Conservation (phyloP, 345 rosid genomes). For the Firmiana major region DNA sequence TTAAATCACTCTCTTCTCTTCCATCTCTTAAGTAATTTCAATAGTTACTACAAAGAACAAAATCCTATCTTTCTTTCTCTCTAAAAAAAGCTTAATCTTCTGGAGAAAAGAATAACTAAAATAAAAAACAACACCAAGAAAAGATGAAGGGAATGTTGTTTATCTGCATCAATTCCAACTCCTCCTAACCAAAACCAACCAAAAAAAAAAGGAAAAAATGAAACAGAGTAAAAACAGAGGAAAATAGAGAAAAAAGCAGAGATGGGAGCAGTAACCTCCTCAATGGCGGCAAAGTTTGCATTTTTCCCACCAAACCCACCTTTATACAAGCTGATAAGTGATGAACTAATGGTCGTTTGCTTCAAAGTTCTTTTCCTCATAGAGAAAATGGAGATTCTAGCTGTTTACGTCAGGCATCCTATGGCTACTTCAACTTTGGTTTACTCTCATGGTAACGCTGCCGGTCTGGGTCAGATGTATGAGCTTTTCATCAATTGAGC, state of each 20-base stretch:
- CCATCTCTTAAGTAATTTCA: too few species aligned
- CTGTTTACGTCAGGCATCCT: conserved; percentile 74
- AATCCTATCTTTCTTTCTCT: background rate
- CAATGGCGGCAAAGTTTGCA: conserved; percentile 97
- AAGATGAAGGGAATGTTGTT: conserved; percentile 16
- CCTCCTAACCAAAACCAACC: background rate
- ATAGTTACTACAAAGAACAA: background rate
- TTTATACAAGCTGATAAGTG: conserved; percentile 69
- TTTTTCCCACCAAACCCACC: conserved; percentile 97
- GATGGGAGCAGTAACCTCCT: conserved; percentile 96
- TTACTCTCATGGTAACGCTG: conserved; percentile 98
- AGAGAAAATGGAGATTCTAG: conserved; percentile 91
- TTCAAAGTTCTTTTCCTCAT: conserved; percentile 79
- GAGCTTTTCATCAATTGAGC: conserved; percentile 94
- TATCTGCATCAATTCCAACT: conserved; percentile 18
- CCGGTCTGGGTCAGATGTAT: conserved; percentile 99
- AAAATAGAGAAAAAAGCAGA: background rate
- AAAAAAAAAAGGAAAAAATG: background rate
- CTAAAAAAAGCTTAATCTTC: conserved; percentile 17
- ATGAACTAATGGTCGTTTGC: conserved; percentile 66
- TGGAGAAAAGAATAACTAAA: background rate
- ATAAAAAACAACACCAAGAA: too few species aligned
- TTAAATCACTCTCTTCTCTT: too few species aligned
- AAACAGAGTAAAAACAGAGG: background rate
- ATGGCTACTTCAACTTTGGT: conserved; percentile 86